These are phyloP conservation scores for Apiotrichum sp. DNA, from an alignment of 1,284 basidiomycete species.

Conservation along the genomic window DNA sequence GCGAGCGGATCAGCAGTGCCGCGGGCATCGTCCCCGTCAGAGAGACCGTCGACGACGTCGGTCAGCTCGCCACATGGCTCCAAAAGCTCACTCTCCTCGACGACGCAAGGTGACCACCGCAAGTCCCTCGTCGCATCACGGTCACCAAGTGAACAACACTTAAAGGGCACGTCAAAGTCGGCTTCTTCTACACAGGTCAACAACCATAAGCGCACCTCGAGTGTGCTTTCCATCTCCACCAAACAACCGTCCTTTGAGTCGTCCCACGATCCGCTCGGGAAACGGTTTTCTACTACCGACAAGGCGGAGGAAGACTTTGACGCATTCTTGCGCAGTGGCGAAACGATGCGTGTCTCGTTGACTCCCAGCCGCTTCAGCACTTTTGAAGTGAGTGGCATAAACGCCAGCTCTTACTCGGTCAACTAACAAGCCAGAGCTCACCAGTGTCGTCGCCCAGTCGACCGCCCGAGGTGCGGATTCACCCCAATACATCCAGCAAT, in stretches of 20 bases:
- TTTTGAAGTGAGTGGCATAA: conserved; percentile 64
- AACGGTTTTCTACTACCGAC: conserved; percentile 12
- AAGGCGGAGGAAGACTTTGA: conserved; percentile 66
- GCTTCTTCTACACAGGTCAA: conserved; percentile 1
- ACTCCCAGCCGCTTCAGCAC: conserved; percentile 85
- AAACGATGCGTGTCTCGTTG: conserved; percentile 89
- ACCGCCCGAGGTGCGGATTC: background rate
- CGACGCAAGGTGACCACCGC: background rate
- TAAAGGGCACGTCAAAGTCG: background rate
- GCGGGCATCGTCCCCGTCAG: conserved; percentile 7
- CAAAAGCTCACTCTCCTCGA: conserved; percentile 11
- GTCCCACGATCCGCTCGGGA: background rate
- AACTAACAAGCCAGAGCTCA: background rate
- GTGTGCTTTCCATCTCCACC: conserved; percentile 28
- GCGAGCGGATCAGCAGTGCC: conserved; percentile 3
- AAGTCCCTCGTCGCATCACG: background rate
- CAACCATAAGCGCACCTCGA: conserved; percentile 24
- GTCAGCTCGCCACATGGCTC: conserved; percentile 18
- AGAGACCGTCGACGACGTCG: conserved; percentile 7
- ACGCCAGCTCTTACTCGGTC: background rate
- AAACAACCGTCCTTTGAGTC: conserved; percentile 14
- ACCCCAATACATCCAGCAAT: background rate
- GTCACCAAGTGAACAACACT: conserved; percentile 10
- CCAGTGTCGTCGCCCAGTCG: conserved; percentile 3
- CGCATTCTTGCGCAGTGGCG: conserved; percentile 73